Conservation (phyloP, 306 rosid species). For the Medicago arabica region DNA sequence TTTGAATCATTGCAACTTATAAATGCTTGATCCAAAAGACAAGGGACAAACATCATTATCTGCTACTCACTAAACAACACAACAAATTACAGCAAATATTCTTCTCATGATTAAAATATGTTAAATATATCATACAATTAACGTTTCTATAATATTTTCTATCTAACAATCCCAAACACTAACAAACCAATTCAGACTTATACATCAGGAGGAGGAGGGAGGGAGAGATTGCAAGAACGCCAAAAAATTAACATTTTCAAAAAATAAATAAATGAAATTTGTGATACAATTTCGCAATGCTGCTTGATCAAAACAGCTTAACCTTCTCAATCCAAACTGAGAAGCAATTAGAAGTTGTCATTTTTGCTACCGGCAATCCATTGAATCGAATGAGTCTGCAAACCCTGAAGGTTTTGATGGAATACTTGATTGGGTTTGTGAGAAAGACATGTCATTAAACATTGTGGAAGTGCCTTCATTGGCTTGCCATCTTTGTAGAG, state of each 20-base stretch:
- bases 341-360: constrained; percentile 14
- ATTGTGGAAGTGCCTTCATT: constrained; percentile 85
- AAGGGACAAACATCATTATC: constrained; percentile 18
- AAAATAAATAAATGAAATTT: constrained; percentile 42
- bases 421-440: constrained; percentile 87
- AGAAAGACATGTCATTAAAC: constrained; percentile 69
- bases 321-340: constrained; percentile 26
- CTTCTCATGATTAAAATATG: constrained; percentile 16
- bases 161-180: constrained; percentile 40
- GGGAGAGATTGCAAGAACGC: constrained; percentile 41
- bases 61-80: not conserved
- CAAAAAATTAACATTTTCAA: constrained; percentile 26
- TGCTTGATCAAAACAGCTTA: constrained; percentile 43
- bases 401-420: constrained; percentile 88
- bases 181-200: constrained; percentile 47
- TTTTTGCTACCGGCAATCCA: constrained; percentile 71
- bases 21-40: constrained; percentile 5
- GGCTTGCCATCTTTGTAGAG: constrained; percentile 92
- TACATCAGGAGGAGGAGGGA: constrained; percentile 29
- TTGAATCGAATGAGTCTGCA: constrained; percentile 77
- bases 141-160: constrained; percentile 41
- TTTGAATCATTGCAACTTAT: not conserved
- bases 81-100: constrained; percentile 41
- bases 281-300: constrained; percentile 37
- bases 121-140: constrained; percentile 56